Conservation (phyloP, 2,329 filamentous ascomycete species). For the Zasmidium citrigriseum region DNA sequence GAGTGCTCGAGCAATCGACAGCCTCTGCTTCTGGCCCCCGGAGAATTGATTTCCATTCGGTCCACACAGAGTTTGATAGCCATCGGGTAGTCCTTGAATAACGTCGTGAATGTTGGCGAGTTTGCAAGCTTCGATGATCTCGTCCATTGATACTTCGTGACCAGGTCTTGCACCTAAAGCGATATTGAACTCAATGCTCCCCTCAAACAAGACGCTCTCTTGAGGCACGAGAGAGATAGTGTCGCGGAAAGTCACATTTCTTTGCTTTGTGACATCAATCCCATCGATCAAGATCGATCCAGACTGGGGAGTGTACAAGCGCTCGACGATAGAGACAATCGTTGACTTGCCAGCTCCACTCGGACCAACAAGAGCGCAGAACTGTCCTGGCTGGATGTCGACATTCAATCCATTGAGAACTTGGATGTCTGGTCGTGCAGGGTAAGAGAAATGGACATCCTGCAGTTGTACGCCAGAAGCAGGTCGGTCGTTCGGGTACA, state of each 20-base stretch:
- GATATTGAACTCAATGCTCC: constrained; percentile 44
- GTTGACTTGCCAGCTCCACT: constrained; percentile 45
- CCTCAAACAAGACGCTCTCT: constrained; percentile 51
- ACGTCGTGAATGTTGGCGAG: constrained; percentile 71
- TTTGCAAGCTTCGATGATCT: constrained; percentile 67
- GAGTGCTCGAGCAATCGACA: constrained; percentile 46
- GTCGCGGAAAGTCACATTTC: constrained; percentile 43
- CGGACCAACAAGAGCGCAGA: constrained; percentile 45
- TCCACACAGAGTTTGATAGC: constrained; percentile 59
- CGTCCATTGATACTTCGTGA: constrained; percentile 56
- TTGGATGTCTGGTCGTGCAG: constrained; percentile 58
- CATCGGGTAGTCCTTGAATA: constrained; percentile 62
- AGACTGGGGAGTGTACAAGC: constrained; percentile 62
- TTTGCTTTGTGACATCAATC: constrained; percentile 38
- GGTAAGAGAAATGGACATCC: constrained; percentile 66
- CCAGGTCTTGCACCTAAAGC: constrained; percentile 50
- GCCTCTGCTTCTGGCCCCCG: constrained; percentile 45
- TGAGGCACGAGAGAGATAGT: constrained; percentile 50
- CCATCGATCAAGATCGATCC: constrained; percentile 63
- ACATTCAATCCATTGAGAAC: constrained; percentile 50
- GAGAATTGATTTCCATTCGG: constrained; percentile 43
- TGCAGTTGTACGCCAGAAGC: constrained; percentile 51
- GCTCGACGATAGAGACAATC: constrained; percentile 41
- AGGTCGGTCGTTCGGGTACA: neutral
- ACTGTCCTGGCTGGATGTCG: constrained; percentile 39